Conservation (phyloP, 2,329 filamentous ascomycete genomes). For the Exophiala oligosperma region DNA sequence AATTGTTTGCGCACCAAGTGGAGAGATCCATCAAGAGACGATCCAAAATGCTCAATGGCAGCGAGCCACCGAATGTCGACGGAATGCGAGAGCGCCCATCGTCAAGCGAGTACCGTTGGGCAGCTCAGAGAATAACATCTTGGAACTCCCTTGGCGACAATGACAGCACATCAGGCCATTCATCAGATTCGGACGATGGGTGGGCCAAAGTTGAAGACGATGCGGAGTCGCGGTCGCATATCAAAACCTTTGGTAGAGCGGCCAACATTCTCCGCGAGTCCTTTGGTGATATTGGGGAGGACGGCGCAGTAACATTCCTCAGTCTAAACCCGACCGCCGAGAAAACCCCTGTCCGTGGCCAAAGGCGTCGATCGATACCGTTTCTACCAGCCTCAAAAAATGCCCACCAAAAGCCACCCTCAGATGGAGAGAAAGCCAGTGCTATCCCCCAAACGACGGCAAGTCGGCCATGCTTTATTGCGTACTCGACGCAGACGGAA, state of each 20-base stretch:
- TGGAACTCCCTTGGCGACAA: neutral
- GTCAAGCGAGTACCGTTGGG: neutral
- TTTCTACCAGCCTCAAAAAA: neutral
- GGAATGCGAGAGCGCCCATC: neutral
- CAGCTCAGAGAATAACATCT: neutral
- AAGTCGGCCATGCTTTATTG: constrained; percentile 4
- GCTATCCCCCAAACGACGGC: neutral
- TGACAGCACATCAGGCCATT: constrained; percentile 17
- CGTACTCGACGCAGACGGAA: constrained; percentile 16
- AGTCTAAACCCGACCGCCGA: constrained; percentile 32
- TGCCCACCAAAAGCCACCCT: neutral
- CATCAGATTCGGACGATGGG: constrained; percentile 37
- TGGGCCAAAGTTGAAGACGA: constrained; percentile 32
- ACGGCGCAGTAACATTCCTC: constrained; percentile 50
- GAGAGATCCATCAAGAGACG: neutral
- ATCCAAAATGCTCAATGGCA: constrained; percentile 1
- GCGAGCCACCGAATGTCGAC: neutral
- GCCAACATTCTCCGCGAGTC: constrained; percentile 50
- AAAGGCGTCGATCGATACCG: neutral
- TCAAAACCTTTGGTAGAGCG: constrained; percentile 49
- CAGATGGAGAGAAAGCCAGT: neutral
- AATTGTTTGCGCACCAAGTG: constrained; percentile 31
- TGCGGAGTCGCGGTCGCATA: constrained; percentile 35
- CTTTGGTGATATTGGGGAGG: constrained; percentile 41
- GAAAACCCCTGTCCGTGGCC: neutral